These are phyloP conservation scores for Pouteria glomerata DNA, from an alignment of 148 eudicot species.

Conservation along the genomic window DNA sequence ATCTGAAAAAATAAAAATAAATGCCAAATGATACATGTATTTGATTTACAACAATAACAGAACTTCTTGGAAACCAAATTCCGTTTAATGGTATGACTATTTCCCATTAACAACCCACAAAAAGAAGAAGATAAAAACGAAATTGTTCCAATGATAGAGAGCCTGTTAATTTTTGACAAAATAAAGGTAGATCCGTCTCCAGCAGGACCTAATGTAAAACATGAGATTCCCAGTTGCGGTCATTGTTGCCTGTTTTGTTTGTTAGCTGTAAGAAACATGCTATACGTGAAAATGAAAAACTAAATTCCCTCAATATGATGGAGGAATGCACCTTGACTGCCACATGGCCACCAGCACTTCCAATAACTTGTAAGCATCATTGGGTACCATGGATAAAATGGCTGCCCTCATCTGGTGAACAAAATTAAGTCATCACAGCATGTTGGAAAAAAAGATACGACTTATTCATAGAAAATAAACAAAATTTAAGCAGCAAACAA, in stretches of 20 bases:
- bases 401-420: constrained; percentile 60
- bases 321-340: constrained; percentile 64
- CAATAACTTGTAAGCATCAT: constrained; percentile 50
- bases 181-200: neutral
- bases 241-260: neutral
- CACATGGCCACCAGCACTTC: constrained; percentile 56
- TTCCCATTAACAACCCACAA: neutral
- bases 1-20: constrained; percentile 31
- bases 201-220: neutral
- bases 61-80: neutral
- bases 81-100: neutral
- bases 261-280: neutral
- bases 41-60: neutral
- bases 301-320: constrained; percentile 1
- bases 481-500: neutral
- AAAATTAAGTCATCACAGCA: neutral
- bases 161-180: neutral
- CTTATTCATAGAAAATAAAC: neutral
- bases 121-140: neutral
- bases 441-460: constrained; percentile 3
- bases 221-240: neutral
- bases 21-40: neutral
- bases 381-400: constrained; percentile 52
- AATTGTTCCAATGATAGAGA: neutral
- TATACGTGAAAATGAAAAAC: neutral